Evolutionary conservation across 768 basidiomycete species (phyloP).

Genomic region (Serendipita vermifera): DNA sequence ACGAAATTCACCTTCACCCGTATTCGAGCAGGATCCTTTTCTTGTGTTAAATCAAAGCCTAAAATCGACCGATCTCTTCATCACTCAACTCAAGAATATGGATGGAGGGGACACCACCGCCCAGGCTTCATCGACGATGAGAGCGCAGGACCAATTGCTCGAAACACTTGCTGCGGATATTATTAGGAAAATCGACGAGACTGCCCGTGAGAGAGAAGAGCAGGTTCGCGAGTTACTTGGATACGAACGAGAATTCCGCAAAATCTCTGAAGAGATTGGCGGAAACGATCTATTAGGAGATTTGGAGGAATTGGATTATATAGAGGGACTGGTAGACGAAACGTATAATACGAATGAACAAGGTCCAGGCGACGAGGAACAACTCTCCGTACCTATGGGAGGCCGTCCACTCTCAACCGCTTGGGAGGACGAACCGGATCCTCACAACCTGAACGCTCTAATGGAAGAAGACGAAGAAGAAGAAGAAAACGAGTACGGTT

Average conservation of each 20-base stretch:
- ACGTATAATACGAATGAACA: slow-evolving; percentile 18
- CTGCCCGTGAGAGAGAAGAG: slow-evolving; percentile 60
- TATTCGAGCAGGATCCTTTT: slow-evolving; percentile 46
- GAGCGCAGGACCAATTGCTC: slow-evolving; percentile 26
- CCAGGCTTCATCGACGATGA: slow-evolving; percentile 22
- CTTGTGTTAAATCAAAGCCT: slow-evolving; percentile 59
- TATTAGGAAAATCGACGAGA: slow-evolving; percentile 64
- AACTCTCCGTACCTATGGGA: slow-evolving; percentile 21
- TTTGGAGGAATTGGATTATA: slow-evolving; percentile 46
- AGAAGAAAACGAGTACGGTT: slow-evolving; percentile 34
- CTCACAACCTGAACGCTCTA: slow-evolving; percentile 27
- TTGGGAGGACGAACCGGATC: slow-evolving; percentile 47
- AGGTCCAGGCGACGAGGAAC: slow-evolving; percentile 25
- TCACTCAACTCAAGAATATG: slow-evolving; percentile 54
- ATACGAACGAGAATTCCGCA: slow-evolving; percentile 66
- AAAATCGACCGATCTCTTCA: slow-evolving; percentile 63
- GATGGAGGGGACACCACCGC: too few relatives aligned
- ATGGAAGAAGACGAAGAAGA: slow-evolving; percentile 30
- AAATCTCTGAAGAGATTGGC: slow-evolving; percentile 63
- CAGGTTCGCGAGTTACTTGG: slow-evolving; percentile 69
- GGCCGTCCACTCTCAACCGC: slow-evolving; percentile 30
- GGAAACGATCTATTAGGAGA: slow-evolving; percentile 59
- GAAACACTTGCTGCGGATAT: slow-evolving; percentile 64
- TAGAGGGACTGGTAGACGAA: slow-evolving; percentile 36
- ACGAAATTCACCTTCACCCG: slow-evolving; percentile 26